Evolutionary conservation across 257 asterid genomes (phyloP), one percentile per base, ranked within the genome.

Genomic region (Fraxinus americana): DNA sequence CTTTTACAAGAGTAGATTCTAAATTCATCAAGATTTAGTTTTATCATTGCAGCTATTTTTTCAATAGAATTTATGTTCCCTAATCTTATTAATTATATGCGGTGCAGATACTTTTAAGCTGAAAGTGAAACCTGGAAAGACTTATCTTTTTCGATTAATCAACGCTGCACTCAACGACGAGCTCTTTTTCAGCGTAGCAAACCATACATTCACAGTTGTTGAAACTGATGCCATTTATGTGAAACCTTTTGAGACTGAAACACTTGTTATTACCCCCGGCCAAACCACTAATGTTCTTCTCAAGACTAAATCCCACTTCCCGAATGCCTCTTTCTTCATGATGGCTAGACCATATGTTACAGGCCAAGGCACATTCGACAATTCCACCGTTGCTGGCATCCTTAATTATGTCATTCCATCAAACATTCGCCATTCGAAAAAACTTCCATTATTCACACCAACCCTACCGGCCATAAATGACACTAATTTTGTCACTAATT

Each of bases 81-180:
- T 25, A 13, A 2, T n/a, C 0, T 72, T 8, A 21, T 72, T 27
- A n/a, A 57, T 19, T 27, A 30, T 54, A 0, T 6, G 34, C 8
- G 16, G 8, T 48, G 8, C 86, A 88, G 90, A 87, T 80, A 87
- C 92, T 45, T 90, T 85, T 73, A 87, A 84, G 61, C 71, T 88
- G 74, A 85, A 79, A 75, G 94, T 88, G 16, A 86, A 87, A 36
- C 85, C 92, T 0, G 89, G 92, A 32, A 91, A 86, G 80, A 89
- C 88, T 0, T 91, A 91, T 72, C 91, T 91, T 74, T 92, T 91
- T 12, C 89, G 92, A 1, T 63, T 91, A 61, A 83, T 89, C 88
- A 91, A 91, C 34, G 92, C 89, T 34, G 94, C 90, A 67, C 90
- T 91, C 1, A 89, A 91, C 52, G 92, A 89, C 17, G 91, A 85